A percentile compares a stretch with the other conserved stretches of the same genome.
Evolutionary conservation across 352 stramenopile genomes (phyloP).

Genomic region (Globisporangium ultimum): DNA sequence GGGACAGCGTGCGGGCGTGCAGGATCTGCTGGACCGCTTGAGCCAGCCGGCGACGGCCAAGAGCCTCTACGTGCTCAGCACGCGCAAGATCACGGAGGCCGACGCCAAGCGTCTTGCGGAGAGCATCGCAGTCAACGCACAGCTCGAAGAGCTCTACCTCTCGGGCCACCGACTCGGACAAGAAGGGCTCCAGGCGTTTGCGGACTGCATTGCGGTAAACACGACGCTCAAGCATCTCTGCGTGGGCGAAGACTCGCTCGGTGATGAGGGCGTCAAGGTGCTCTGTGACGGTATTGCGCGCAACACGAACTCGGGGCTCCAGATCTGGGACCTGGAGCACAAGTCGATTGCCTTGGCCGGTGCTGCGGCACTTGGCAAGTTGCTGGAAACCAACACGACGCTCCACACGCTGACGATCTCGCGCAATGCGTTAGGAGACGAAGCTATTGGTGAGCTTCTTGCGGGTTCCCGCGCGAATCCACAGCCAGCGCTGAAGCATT

Average conservation of each 20-base stretch:
- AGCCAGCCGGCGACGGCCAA: slow-evolving; percentile 53
- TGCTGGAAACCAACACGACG: slow-evolving; percentile 44
- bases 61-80: slow-evolving; percentile 74
- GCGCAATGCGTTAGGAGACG: slow-evolving; percentile 53
- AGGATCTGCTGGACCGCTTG: slow-evolving; percentile 72
- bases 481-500: slow-evolving; percentile 23
- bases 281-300: slow-evolving; percentile 46
- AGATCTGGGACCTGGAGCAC: slow-evolving; percentile 70
- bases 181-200: slow-evolving; percentile 47
- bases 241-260: slow-evolving; percentile 54
- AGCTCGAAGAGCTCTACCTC: slow-evolving; percentile 74
- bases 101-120: slow-evolving; percentile 50
- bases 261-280: slow-evolving; percentile 40
- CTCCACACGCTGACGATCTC: slow-evolving; percentile 55
- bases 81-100: slow-evolving; percentile 51
- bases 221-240: slow-evolving; percentile 63
- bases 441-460: slow-evolving; percentile 34
- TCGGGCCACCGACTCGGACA: slow-evolving; percentile 62
- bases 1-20: slow-evolving; percentile 61
- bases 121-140: slow-evolving; percentile 50
- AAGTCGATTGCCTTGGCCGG: slow-evolving; percentile 53
- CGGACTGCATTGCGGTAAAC: slow-evolving; percentile 63
- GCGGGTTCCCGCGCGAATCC: slow-evolving; percentile 37
- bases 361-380: slow-evolving; percentile 37
- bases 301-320: slow-evolving; percentile 50